Evolutionary conservation across 208 protist species (phyloP), one percentile per base, ranked within the genome.

Genomic region (Novymonas esmeraldas): DNA sequence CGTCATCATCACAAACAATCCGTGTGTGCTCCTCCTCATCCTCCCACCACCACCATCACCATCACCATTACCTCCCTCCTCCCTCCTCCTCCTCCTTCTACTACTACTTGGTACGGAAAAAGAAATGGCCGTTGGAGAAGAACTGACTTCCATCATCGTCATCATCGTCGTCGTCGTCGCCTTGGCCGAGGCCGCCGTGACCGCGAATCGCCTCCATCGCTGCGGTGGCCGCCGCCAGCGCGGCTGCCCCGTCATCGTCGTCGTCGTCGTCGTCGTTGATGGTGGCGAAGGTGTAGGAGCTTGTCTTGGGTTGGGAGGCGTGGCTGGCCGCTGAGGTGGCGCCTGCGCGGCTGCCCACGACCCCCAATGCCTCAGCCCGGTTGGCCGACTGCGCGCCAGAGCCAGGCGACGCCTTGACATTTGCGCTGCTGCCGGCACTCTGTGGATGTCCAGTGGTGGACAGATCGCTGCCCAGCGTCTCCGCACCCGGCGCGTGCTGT

Each of bases 181-280:
- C 54, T 14, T 49, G 51, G 38, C 61, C 65, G 28, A 64, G 62
- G 22, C 52, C 57, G 16, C 66, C 63, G 48, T 73, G 64, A 2
- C 61, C 64, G 11, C 63, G 61, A 10, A 82, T 66, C 9, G 59
- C 66, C 42, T 52, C 62, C 62, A 82, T 75, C 33, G 70, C 66
- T 24, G 67, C 76, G 7, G 66, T 62, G 7, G 76, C 76, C 14
- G 76, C 69, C 33, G 66, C 65, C 0, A 82, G 68, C 9, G 65
- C 69, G 31, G 70, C 62, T 1, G 54, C 51, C 13, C 55, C 56
- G 29, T 64, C 73, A n/a, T 78, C 72, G 26, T 71, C 62, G 49
- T 82, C 70, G 45, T 74, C 60, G 29, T 81, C 68, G 36, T 70
- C 66, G 42, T 81, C 59, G 58, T 81, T 62, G 42, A 72, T 66